phyloP scores from a whole-genome alignment of 2,329 filamentous ascomycete genomes.

The Talaromyces verruculosus region DNA sequence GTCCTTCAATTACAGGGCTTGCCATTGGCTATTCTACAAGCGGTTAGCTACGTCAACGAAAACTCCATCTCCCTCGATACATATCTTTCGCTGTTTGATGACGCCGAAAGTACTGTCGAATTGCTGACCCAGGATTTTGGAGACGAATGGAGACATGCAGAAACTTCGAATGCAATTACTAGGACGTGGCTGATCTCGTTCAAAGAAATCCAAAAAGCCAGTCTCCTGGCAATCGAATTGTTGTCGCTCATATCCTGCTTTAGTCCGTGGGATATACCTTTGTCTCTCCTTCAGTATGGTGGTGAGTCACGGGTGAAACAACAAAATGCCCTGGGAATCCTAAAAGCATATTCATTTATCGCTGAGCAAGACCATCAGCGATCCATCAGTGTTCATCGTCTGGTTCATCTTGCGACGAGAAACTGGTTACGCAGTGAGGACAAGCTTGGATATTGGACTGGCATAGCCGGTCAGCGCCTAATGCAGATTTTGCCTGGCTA shows the following conservation, averaged over 20 bases:
- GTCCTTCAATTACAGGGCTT: constrained; percentile 22
- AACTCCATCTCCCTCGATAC: constrained; percentile 20
- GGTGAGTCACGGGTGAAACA: constrained; percentile 24
- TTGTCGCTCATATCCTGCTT: constrained; percentile 37
- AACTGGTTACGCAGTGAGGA: no score
- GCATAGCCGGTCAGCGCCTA: no score
- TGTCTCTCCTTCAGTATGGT: constrained; percentile 29
- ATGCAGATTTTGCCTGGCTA: no score
- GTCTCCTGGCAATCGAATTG: constrained; percentile 33
- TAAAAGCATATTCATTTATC: constrained; percentile 38
- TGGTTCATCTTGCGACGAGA: no score
- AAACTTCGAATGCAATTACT: constrained; percentile 34
- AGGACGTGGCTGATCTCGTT: constrained; percentile 42
- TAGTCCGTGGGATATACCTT: constrained; percentile 31
- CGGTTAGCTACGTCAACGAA: constrained; percentile 24
- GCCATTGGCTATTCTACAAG: constrained; percentile 26
- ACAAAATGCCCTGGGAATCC: constrained; percentile 31
- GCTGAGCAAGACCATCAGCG: constrained; percentile 22
- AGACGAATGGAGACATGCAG: constrained; percentile 31
- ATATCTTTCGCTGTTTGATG: constrained; percentile 26
- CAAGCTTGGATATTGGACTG: no score
- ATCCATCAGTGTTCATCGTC: constrained; percentile 25
- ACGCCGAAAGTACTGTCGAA: constrained; percentile 29
- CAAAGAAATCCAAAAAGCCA: constrained; percentile 31
- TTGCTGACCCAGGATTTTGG: constrained; percentile 37